These are phyloP conservation scores for Diplodia sapinea DNA, from an alignment of 2,329 filamentous ascomycete genomes.

Conservation along the genomic window DNA sequence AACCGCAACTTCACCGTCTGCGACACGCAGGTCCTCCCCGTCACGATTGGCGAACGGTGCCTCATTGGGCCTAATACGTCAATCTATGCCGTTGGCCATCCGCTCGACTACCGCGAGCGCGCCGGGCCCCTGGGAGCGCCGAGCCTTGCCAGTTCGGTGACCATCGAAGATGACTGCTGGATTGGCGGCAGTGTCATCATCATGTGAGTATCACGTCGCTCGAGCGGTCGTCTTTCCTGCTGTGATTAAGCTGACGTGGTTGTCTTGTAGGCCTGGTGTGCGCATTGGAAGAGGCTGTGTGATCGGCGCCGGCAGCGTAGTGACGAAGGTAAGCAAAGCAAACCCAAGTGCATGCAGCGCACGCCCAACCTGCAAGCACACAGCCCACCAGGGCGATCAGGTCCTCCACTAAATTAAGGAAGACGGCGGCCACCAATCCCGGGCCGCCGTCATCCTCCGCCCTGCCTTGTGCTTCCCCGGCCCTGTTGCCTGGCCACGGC, in stretches of 20 bases:
- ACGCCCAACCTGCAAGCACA: constrained; percentile 11
- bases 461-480: not conserved
- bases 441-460: not conserved
- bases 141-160: constrained; percentile 50
- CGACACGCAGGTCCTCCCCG: constrained; percentile 54
- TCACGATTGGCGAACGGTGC: constrained; percentile 59
- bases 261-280: constrained; percentile 63
- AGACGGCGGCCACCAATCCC: constrained; percentile 12
- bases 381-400: constrained; percentile 9
- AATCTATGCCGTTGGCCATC: constrained; percentile 61
- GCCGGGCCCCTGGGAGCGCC: constrained; percentile 24
- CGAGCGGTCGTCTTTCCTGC: not conserved
- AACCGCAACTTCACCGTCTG: constrained; percentile 63
- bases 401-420: constrained; percentile 5
- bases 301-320: constrained; percentile 80
- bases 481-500: not conserved
- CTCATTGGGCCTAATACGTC: constrained; percentile 61
- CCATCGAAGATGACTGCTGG: constrained; percentile 54
- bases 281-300: constrained; percentile 76
- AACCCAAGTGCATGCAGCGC: constrained; percentile 1
- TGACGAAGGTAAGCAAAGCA: constrained; percentile 64
- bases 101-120: constrained; percentile 52
- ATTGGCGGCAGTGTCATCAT: constrained; percentile 61
- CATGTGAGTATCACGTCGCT: constrained; percentile 44
- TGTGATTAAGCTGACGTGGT: constrained; percentile 16